These are phyloP conservation scores for Lolium multiflorum DNA, from an alignment of 176 grass and related monocot genomes.

Conservation along the genomic window DNA sequence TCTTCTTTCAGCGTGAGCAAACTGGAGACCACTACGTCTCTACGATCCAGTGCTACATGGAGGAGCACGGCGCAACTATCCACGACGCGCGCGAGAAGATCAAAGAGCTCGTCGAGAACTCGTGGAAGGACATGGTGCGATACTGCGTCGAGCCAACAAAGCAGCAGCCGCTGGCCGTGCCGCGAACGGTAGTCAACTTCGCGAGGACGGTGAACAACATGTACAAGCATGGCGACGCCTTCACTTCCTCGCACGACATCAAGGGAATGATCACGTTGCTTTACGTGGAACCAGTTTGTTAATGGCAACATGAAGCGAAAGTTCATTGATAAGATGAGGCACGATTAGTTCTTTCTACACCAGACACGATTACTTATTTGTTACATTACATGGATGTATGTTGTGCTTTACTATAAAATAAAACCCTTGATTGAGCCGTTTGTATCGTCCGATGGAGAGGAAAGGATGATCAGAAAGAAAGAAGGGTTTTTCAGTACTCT, in stretches of 20 bases:
- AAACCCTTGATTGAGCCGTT: too few relatives aligned
- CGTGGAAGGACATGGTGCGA: constrained; percentile 52
- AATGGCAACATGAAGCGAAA: background rate
- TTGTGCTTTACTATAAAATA: background rate
- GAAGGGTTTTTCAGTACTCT: background rate
- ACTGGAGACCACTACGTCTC: constrained; percentile 26
- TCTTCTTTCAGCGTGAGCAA: constrained; percentile 51
- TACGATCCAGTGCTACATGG: constrained; percentile 56
- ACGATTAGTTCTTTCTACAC: background rate
- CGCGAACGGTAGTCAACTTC: constrained; percentile 23
- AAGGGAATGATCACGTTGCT: constrained; percentile 36
- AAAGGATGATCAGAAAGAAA: background rate
- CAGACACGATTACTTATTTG: background rate
- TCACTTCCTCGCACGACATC: constrained; percentile 38
- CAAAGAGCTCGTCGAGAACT: constrained; percentile 33
- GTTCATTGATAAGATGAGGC: background rate
- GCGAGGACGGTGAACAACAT: constrained; percentile 41
- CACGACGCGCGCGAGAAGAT: constrained; percentile 43
- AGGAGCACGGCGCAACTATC: constrained; percentile 30
- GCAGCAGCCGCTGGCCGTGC: constrained; percentile 26
- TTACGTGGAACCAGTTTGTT: constrained; percentile 28
- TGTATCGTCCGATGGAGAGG: background rate
- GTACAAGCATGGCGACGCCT: constrained; percentile 31
- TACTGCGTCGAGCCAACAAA: background rate
- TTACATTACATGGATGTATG: background rate